phyloP scores from a whole-genome alignment of 208 protist genomes.

The Lotmaria passim region DNA sequence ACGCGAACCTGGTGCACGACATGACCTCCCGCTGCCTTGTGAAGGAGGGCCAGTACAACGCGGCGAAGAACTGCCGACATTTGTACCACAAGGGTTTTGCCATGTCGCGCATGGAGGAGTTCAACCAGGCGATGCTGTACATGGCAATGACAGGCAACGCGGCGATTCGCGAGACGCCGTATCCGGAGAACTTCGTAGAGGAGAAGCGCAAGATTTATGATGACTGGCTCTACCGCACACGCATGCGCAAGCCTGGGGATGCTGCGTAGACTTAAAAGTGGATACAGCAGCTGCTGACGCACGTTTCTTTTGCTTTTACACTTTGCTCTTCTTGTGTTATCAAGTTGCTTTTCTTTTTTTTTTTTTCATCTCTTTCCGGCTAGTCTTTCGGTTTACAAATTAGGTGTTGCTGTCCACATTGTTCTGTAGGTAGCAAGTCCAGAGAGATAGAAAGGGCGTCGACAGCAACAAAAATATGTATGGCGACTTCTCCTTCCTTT shows the following conservation, averaged over 20 bases:
- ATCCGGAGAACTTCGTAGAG: conserved; percentile 83
- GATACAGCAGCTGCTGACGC: no score
- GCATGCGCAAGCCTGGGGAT: conserved; percentile 85
- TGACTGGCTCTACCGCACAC: conserved; percentile 84
- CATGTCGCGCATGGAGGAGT: conserved; percentile 84
- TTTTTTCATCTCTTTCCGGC: neutral
- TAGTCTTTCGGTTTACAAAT: neutral
- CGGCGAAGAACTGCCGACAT: conserved; percentile 87
- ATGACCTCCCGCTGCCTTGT: conserved; percentile 75
- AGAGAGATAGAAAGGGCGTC: neutral
- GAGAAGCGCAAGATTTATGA: conserved; percentile 91
- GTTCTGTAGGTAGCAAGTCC: neutral
- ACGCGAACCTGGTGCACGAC: conserved; percentile 78
- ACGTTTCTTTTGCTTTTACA: no score
- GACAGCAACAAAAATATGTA: no score
- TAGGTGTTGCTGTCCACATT: no score
- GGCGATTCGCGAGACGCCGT: conserved; percentile 86
- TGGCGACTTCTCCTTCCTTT: neutral
- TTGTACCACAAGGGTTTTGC: conserved; percentile 82
- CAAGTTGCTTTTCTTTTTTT: conserved; percentile 3
- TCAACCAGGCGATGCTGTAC: conserved; percentile 85
- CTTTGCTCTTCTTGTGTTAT: neutral
- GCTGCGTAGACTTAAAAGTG: no score
- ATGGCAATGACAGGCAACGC: conserved; percentile 88
- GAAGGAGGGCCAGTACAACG: conserved; percentile 90